Evolutionary conservation across 495 filamentous ascomycete species (phyloP).

Genomic region (Tetracladium setigerum): DNA sequence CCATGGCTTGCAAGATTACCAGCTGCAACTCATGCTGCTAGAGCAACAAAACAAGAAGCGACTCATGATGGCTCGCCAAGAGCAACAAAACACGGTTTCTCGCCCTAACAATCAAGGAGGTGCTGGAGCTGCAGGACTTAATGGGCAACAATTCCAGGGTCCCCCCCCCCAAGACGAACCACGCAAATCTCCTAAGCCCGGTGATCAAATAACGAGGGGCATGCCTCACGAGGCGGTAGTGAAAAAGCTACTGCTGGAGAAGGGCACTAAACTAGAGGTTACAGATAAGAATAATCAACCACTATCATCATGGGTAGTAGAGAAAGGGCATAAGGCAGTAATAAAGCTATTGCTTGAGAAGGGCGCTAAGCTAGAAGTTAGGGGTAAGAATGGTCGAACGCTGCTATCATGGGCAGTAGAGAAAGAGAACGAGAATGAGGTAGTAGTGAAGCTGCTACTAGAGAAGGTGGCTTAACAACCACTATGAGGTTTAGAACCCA

Average conservation of each 20-base stretch:
- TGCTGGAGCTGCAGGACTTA: no score
- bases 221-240: constrained; percentile 17
- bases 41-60: constrained; percentile 97
- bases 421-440: constrained; percentile 21
- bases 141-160: no score
- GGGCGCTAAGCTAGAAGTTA: constrained; percentile 13
- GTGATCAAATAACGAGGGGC: no score
- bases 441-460: no score
- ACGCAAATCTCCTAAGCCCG: no score
- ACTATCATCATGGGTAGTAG: constrained; percentile 26
- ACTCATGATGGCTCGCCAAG: constrained; percentile 88
- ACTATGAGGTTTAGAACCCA: no score
- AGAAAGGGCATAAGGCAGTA: constrained; percentile 21
- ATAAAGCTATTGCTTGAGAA: constrained; percentile 22
- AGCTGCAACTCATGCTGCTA: constrained; percentile 96
- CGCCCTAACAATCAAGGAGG: no score
- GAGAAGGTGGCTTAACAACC: constrained; percentile 3
- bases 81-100: no score
- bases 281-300: constrained; percentile 16
- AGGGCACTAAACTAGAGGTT: not conserved
- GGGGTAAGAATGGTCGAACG: constrained; percentile 26
- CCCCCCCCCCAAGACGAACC: no score
- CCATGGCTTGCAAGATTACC: constrained; percentile 91
- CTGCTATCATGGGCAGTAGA: constrained; percentile 26
- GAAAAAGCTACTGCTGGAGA: constrained; percentile 22